Evolutionary conservation across 169 alveolate species (phyloP).

Genomic region (Cryptosporidium felis): DNA sequence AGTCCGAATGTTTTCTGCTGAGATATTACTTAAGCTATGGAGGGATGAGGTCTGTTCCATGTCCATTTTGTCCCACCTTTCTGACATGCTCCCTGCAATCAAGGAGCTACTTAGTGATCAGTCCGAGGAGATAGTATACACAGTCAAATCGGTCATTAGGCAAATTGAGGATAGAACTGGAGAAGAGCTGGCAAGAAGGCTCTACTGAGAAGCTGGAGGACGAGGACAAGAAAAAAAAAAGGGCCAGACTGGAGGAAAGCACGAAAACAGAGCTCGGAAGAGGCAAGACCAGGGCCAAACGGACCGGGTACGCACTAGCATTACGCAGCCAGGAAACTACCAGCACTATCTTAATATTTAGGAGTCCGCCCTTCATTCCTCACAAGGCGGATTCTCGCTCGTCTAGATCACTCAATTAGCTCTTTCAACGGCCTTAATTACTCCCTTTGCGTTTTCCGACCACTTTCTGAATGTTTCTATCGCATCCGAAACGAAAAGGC

Average conservation of each 20-base stretch:
- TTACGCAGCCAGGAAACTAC: too few relatives aligned
- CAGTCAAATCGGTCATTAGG: slow-evolving; percentile 10
- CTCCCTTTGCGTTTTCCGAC: slow-evolving; percentile 49
- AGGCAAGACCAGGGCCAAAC: too few relatives aligned
- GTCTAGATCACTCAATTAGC: too few relatives aligned
- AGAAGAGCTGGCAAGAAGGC: slow-evolving; percentile 8
- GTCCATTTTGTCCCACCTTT: slow-evolving; percentile 7
- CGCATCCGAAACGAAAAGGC: slow-evolving; percentile 23
- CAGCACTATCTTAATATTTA: too few relatives aligned
- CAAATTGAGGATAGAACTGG: slow-evolving; percentile 67
- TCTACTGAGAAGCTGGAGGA: not conserved
- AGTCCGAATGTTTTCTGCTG: slow-evolving; percentile 22
- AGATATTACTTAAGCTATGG: slow-evolving; percentile 22
- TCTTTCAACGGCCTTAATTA: slow-evolving; percentile 30
- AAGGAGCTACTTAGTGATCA: slow-evolving; percentile 37
- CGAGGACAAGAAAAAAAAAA: too few relatives aligned
- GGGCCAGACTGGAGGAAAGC: too few relatives aligned
- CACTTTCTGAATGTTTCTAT: slow-evolving; percentile 51
- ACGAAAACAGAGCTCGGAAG: too few relatives aligned
- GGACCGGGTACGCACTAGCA: too few relatives aligned
- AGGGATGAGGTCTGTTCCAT: slow-evolving; percentile 32
- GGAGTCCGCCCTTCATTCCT: too few relatives aligned
- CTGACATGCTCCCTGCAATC: slow-evolving; percentile 27
- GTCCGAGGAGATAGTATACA: slow-evolving; percentile 37
- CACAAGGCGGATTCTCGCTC: too few relatives aligned